Evolutionary conservation across 371 early-diverging fungal genomes (phyloP).

Genomic region (Lichtheimia ornata): DNA sequence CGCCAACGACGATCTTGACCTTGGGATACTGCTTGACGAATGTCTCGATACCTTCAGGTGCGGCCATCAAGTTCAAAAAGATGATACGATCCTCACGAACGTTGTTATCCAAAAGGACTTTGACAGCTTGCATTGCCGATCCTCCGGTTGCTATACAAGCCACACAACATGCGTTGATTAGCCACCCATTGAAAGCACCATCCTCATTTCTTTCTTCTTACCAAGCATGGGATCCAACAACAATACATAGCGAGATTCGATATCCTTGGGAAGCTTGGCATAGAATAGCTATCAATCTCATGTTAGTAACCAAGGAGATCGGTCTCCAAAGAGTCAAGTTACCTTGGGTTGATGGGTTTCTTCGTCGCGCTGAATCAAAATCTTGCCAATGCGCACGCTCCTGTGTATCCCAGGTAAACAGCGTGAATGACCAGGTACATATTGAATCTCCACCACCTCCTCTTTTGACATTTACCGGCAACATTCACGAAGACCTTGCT

Average conservation of each 20-base stretch:
- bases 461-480: conserved; percentile 55
- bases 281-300: conserved; percentile 69
- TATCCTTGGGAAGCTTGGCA: conserved; percentile 89
- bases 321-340: not conserved
- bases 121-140: conserved; percentile 88
- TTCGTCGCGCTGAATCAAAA: conserved; percentile 93
- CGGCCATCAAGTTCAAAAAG: conserved; percentile 80
- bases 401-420: conserved; percentile 25
- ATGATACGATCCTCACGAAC: conserved; percentile 87
- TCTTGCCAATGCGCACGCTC: conserved; percentile 91
- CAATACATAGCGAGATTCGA: conserved; percentile 79
- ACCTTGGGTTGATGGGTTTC: conserved; percentile 88
- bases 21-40: conserved; percentile 74
- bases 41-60: conserved; percentile 83
- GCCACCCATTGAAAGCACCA: not conserved
- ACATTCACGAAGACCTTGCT: conserved; percentile 90
- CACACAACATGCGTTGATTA: not conserved
- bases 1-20: conserved; percentile 85
- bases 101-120: conserved; percentile 82
- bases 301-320: not conserved
- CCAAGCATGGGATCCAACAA: conserved; percentile 94
- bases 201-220: conserved; percentile 28
- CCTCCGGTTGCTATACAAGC: conserved; percentile 83
- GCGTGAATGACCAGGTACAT: conserved; percentile 1
- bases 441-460: not conserved